Percentiles rank a stretch among this genome's conserved stretches.
phyloP scores from a whole-genome alignment of 306 rosid genomes.

The Cicer chorassanicum region DNA sequence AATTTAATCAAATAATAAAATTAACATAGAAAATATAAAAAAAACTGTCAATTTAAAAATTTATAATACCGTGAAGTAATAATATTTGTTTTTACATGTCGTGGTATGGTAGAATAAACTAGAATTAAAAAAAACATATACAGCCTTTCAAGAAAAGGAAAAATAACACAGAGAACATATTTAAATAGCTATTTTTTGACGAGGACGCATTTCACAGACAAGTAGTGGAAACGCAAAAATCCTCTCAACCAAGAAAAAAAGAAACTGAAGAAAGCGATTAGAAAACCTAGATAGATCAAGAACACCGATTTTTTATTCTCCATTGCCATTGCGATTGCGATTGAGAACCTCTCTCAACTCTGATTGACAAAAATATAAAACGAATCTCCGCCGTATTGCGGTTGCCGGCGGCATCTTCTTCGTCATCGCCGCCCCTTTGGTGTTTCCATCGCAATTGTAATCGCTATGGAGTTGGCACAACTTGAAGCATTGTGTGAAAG shows the following conservation, averaged over 20 bases:
- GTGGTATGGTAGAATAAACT: not conserved
- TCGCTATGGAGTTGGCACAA: constrained; percentile 61
- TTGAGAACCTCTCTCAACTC: constrained; percentile 11
- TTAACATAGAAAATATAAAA: too few species aligned
- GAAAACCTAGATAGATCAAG: constrained; percentile 49
- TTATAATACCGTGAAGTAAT: too few species aligned
- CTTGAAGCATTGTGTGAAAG: constrained; percentile 66
- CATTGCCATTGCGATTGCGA: constrained; percentile 40
- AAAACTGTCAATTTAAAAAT: too few species aligned
- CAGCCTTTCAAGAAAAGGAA: constrained; percentile 32
- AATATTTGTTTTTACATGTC: not conserved
- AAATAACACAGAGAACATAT: constrained; percentile 26
- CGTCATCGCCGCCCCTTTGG: constrained; percentile 25
- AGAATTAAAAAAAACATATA: not conserved
- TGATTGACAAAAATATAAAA: constrained; percentile 23
- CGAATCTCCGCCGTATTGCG: constrained; percentile 5
- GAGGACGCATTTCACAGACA: constrained; percentile 25
- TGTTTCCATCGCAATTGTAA: constrained; percentile 5
- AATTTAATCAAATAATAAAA: too few species aligned
- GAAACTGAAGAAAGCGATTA: constrained; percentile 34
- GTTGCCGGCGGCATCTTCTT: constrained; percentile 38
- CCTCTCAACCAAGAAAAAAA: constrained; percentile 18
- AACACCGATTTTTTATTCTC: constrained; percentile 4
- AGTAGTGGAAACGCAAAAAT: constrained; percentile 40
- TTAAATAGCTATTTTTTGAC: constrained; percentile 25